A percentile compares a stretch with the other conserved stretches of the same genome.
Conservation (phyloP, 192 early-diverging fungal genomes). For the Phlyctochytrium planicorne region DNA sequence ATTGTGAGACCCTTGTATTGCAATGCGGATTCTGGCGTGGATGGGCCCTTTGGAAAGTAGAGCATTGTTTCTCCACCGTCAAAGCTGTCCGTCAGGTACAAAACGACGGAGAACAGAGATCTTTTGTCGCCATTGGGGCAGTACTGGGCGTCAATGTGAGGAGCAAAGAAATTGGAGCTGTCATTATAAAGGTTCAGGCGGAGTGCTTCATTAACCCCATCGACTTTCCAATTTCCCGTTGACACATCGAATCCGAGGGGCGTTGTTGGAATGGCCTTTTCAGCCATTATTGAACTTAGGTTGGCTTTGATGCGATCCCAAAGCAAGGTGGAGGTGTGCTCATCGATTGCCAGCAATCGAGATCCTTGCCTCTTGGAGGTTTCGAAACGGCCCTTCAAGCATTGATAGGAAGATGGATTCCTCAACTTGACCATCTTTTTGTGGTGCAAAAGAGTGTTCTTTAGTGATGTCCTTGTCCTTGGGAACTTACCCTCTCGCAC, state of each 20-base stretch:
- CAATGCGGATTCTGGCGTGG: not conserved
- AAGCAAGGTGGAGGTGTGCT: not conserved
- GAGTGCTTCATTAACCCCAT: not conserved
- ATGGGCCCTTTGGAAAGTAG: constrained; percentile 3
- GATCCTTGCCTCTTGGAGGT: not conserved
- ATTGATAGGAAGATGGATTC: not conserved
- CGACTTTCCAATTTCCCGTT: not conserved
- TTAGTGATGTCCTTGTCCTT: too few species aligned
- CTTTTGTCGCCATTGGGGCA: constrained; percentile 9
- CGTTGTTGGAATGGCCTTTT: not conserved
- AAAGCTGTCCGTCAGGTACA: constrained; percentile 13
- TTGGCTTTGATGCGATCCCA: not conserved
- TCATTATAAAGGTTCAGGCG: not conserved
- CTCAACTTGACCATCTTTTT: not conserved
- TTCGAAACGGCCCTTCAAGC: not conserved
- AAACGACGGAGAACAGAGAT: constrained; percentile 12
- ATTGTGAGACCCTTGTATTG: not conserved
- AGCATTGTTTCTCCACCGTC: constrained; percentile 7
- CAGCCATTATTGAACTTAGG: not conserved
- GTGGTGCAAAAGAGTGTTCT: too few species aligned
- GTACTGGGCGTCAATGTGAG: constrained; percentile 12
- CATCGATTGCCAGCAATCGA: not conserved
- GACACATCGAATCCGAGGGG: not conserved
- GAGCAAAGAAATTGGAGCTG: constrained; percentile 3
- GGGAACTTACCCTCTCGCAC: too few species aligned